Evolutionary conservation across 441 rosid species (phyloP).

Genomic region (Erysimum cheiri): DNA sequence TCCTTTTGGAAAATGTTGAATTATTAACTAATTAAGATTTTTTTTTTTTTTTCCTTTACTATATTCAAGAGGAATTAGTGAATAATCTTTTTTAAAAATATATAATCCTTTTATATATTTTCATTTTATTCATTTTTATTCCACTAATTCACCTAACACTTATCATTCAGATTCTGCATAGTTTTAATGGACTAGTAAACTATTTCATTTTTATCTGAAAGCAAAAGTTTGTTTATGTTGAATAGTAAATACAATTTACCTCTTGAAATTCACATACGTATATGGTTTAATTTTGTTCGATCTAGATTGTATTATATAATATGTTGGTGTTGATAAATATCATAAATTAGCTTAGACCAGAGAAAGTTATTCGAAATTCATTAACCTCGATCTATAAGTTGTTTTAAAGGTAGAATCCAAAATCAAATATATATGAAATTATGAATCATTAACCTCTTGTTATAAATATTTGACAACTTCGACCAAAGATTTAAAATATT

Average conservation of each 20-base stretch:
- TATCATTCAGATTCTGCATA: background rate
- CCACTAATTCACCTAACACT: background rate
- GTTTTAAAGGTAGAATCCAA: conserved; percentile 13
- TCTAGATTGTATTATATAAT: background rate
- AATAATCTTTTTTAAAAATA: too few relatives aligned
- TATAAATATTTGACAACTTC: background rate
- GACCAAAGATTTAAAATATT: background rate
- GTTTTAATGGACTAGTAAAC: background rate
- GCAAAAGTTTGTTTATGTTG: background rate
- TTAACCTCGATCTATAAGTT: background rate
- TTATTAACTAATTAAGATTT: background rate
- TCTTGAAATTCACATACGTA: background rate
- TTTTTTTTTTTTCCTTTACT: background rate
- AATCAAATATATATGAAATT: background rate
- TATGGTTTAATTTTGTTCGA: background rate
- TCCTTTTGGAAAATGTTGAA: background rate
- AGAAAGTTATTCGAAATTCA: background rate
- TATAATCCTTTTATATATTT: too few relatives aligned
- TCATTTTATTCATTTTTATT: background rate
- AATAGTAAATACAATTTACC: conserved; percentile 10
- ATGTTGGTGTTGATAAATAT: too few relatives aligned
- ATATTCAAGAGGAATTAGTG: background rate
- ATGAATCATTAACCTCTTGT: too few relatives aligned
- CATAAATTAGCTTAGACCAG: background rate
- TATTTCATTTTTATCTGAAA: background rate